phyloP scores from a whole-genome alignment of 257 asterid species.

The Eustoma russellianum region DNA sequence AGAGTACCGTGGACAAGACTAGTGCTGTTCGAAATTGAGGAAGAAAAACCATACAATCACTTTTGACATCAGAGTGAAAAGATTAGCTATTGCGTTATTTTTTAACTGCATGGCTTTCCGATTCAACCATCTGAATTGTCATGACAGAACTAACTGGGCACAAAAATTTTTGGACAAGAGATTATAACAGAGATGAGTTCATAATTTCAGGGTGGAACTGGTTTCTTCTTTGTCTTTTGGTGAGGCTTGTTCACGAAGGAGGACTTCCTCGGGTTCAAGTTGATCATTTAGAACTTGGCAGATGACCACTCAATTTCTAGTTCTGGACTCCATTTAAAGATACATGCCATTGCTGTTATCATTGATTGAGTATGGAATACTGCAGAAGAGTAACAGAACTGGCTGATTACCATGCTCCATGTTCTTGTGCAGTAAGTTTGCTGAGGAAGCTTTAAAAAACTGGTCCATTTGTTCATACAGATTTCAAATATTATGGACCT shows the following conservation, averaged over 20 bases:
- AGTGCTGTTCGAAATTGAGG: slow-evolving; percentile 66
- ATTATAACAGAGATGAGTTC: slow-evolving; percentile 70
- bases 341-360: too few relatives aligned
- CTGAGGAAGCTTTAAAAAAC: too few relatives aligned
- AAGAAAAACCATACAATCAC: slow-evolving; percentile 57
- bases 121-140: slow-evolving; percentile 51
- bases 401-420: too few relatives aligned
- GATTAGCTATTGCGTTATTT: slow-evolving; percentile 57
- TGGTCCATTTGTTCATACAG: too few relatives aligned
- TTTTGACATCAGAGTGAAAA: slow-evolving; percentile 55
- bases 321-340: too few relatives aligned
- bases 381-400: too few relatives aligned
- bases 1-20: slow-evolving; percentile 39
- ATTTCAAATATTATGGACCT: too few relatives aligned
- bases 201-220: slow-evolving; percentile 42
- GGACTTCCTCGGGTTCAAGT: background rate
- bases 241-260: background rate
- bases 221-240: slow-evolving; percentile 66
- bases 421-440: too few relatives aligned
- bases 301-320: too few relatives aligned
- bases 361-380: too few relatives aligned
- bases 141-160: slow-evolving; percentile 35
- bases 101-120: slow-evolving; percentile 28
- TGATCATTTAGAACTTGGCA: too few relatives aligned
- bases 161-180: slow-evolving; percentile 37